Base-by-base conservation (phyloP, 1,284 basidiomycete genomes). In the Inonotus obliquus region DNA sequence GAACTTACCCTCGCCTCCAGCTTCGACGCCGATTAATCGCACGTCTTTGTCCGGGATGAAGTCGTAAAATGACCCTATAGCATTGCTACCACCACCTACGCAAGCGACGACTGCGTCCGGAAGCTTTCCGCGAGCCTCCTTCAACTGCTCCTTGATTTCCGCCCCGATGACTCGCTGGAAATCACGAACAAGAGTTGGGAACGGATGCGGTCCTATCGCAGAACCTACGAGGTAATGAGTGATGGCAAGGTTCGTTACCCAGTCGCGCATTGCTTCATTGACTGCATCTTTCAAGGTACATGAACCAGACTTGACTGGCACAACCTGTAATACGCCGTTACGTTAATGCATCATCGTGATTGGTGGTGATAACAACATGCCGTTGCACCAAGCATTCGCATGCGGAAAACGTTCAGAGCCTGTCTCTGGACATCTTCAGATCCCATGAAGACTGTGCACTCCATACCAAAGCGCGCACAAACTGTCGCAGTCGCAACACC, bases 191-290 rank as follows among this genome's bases (percentile, higher is more conserved):
- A 99, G 93, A 37, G 96, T 98, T 1, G 97, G 97, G 86, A 99
- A 99, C 1, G 97, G 97, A 74, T 98, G 96, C 17, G 97, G 97
- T 6, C 97, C 97, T 67, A 99, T 98, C 37, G 90, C 94, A 21
- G 95, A 98, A 44, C 97, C 97, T 67, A 99, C 93, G 66, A 98
- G 85, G 79, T 98, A 99, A 77, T 99, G 95, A 1, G 96, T 98
- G 19, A 79, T 90, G 35, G 91, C 79, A 39, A 99, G 84, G 75
- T 98, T 96, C 49, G 96, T 95, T 21, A 98, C 96, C 97, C 97
- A 99, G 76, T 98, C 96, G 54, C 96, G 86, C 83, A 98, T 85
- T 2, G 95, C 94, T 68, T 98, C 95, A 77, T 97, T 98, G 69
- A 98, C 94, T 23, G 95, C 96, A 72, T 99, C 97, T 77, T 99